Evolutionary conservation across 495 filamentous ascomycete species (phyloP).

Genomic region (Penicillium argentinense): DNA sequence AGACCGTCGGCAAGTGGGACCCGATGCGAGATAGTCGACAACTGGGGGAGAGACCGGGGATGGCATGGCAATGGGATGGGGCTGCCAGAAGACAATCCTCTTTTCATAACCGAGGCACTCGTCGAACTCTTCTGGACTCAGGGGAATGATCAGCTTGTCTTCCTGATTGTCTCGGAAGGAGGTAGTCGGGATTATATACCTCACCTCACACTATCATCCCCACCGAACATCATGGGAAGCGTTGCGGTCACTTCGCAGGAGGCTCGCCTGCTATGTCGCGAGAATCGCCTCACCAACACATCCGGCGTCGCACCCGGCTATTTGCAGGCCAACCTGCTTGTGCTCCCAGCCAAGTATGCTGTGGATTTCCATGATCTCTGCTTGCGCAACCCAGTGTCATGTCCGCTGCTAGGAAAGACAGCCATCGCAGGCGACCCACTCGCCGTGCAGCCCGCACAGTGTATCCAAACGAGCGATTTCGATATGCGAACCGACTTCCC

Average conservation of each 20-base stretch:
- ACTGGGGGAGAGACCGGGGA: neutral
- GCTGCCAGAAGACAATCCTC: too few relatives aligned
- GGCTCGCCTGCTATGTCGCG: constrained; percentile 45
- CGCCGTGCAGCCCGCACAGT: constrained; percentile 18
- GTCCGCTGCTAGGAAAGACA: constrained; percentile 50
- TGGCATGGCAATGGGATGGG: neutral
- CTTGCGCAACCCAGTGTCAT: constrained; percentile 56
- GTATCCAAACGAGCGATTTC: constrained; percentile 32
- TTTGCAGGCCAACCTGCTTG: constrained; percentile 58
- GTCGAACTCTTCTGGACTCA: neutral
- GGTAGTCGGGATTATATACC: neutral
- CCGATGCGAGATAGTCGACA: constrained; percentile 13
- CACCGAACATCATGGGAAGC: constrained; percentile 9
- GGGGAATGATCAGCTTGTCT: too few relatives aligned
- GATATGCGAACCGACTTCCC: constrained; percentile 56
- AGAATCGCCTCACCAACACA: constrained; percentile 41
- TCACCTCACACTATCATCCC: neutral
- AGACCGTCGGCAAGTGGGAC: constrained; percentile 26
- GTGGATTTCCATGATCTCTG: constrained; percentile 53
- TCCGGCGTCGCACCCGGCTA: constrained; percentile 51
- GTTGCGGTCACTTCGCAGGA: constrained; percentile 26
- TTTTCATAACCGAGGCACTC: constrained; percentile 10
- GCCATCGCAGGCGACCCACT: constrained; percentile 16
- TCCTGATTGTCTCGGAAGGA: too few relatives aligned
- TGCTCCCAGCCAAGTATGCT: constrained; percentile 52